Evolutionary conservation across 1,284 basidiomycete genomes (phyloP), one percentile per base, ranked within the genome.

Genomic region (Spongiforma sp.): DNA sequence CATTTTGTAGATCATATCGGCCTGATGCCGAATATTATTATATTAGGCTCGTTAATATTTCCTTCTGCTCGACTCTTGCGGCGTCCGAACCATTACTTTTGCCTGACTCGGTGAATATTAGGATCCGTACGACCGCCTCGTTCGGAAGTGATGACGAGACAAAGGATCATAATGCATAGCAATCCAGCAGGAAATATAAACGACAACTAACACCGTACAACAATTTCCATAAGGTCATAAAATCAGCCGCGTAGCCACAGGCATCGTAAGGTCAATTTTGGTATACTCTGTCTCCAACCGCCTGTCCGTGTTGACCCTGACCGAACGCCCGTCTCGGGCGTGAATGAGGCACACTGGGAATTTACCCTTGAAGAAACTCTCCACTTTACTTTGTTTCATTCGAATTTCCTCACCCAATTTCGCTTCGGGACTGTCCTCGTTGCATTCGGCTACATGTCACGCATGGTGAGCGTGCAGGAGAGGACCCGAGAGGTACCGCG

Each of bases 1-100:
- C 68, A 62, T 64, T 32, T 33, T 53, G 56, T 72, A 75, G 73
- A 73, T n/a, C n/a, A n/a, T n/a, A n/a, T n/a, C n/a, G n/a, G n/a
- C n/a, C n/a, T n/a, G n/a, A n/a, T n/a, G n/a, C n/a, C n/a, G n/a
- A n/a, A n/a, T n/a, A n/a, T n/a, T n/a, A n/a, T n/a, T n/a, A n/a
- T n/a, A n/a, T n/a, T n/a, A n/a, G n/a, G n/a, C n/a, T n/a, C n/a
- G n/a, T n/a, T n/a, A n/a, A n/a, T n/a, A n/a, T n/a, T n/a, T n/a
- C n/a, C n/a, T n/a, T n/a, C n/a, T n/a, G n/a, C n/a, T n/a, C n/a
- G n/a, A n/a, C n/a, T n/a, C n/a, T n/a, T n/a, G n/a, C n/a, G n/a
- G n/a, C n/a, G n/a, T n/a, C n/a, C n/a, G n/a, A n/a, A n/a, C n/a
- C n/a, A n/a, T n/a, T n/a, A n/a, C n/a, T n/a, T n/a, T n/a, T n/a